A percentile compares a stretch with the other conserved stretches of the same genome.
phyloP scores from a whole-genome alignment of 2,329 filamentous ascomycete species.

The Alternaria brassicae region DNA sequence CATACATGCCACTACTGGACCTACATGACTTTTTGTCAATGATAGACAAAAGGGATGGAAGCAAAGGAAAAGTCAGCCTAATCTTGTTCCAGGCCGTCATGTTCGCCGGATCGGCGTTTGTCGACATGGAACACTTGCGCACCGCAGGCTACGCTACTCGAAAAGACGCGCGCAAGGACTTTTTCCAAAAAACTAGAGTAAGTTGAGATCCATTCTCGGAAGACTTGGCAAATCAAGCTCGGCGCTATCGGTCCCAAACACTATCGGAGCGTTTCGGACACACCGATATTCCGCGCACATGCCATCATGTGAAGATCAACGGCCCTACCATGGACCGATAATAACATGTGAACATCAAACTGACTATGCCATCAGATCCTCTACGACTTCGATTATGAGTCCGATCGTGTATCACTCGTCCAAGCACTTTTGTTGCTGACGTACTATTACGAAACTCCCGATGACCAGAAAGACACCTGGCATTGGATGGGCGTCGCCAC shows the following conservation, averaged over 20 bases:
- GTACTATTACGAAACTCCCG: constrained; percentile 96
- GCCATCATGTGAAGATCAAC: constrained; percentile 18
- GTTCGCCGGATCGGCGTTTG: constrained; percentile 89
- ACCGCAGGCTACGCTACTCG: constrained; percentile 79
- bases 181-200: constrained; percentile 88
- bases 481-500: constrained; percentile 98
- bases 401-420: constrained; percentile 85
- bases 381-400: constrained; percentile 95
- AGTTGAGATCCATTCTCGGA: constrained; percentile 45
- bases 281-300: constrained; percentile 18
- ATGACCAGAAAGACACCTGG: constrained; percentile 98
- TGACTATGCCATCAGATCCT: constrained; percentile 65
- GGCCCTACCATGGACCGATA: neutral
- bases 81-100: constrained; percentile 93
- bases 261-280: constrained; percentile 8
- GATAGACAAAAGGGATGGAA: constrained; percentile 71
- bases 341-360: constrained; percentile 6
- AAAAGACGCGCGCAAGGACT: constrained; percentile 83
- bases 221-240: constrained; percentile 11
- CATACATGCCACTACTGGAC: constrained; percentile 89
- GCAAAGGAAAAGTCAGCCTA: constrained; percentile 76
- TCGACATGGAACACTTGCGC: constrained; percentile 78
- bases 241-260: constrained; percentile 17
- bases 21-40: constrained; percentile 66
- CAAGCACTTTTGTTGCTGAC: constrained; percentile 92